A percentile compares a stretch with the other conserved stretches of the same genome.
Evolutionary conservation across 31 red algal species (phyloP).

Genomic region (Endocladia muricata): DNA sequence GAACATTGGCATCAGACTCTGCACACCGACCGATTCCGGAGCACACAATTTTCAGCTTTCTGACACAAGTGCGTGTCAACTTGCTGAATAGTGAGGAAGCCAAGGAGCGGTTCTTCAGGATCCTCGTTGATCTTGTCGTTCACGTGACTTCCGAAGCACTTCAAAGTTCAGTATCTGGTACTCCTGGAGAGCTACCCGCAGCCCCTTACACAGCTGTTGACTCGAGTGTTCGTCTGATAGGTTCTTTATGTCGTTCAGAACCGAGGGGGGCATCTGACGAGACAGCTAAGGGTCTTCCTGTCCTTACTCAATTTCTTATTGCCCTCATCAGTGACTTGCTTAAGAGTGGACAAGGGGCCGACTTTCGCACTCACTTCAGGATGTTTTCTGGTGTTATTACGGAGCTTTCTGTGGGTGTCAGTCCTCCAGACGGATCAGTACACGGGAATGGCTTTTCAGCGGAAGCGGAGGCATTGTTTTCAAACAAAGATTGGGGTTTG

Average conservation of each 20-base stretch:
- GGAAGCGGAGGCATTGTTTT: conserved; percentile 9
- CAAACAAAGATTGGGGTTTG: neutral
- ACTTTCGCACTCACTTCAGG: conserved; percentile 58
- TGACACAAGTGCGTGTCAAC: conserved; percentile 22
- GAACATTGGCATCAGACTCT: conserved; percentile 33
- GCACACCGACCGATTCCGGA: conserved; percentile 33
- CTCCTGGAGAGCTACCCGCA: conserved; percentile 8
- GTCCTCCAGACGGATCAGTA: conserved; percentile 5
- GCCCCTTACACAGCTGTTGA: conserved; percentile 62
- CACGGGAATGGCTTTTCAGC: neutral
- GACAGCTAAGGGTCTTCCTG: neutral
- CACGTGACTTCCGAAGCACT: conserved; percentile 34
- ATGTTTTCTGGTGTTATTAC: conserved; percentile 45
- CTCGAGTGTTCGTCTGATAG: conserved; percentile 28
- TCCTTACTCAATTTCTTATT: conserved; percentile 27
- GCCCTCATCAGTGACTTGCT: conserved; percentile 40
- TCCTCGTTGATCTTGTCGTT: conserved; percentile 56
- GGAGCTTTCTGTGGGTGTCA: conserved; percentile 25
- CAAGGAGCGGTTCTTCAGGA: conserved; percentile 38
- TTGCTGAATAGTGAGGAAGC: conserved; percentile 38
- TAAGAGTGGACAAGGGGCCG: conserved; percentile 15
- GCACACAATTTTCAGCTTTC: conserved; percentile 28
- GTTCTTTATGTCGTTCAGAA: conserved; percentile 23
- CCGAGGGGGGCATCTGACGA: neutral
- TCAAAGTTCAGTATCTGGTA: conserved; percentile 4